Percentiles rank a stretch among this genome's conserved stretches.
These are phyloP conservation scores for Pseudonitzschia multistriata DNA, from an alignment of 108 stramenopile species.

Conservation along the genomic window DNA sequence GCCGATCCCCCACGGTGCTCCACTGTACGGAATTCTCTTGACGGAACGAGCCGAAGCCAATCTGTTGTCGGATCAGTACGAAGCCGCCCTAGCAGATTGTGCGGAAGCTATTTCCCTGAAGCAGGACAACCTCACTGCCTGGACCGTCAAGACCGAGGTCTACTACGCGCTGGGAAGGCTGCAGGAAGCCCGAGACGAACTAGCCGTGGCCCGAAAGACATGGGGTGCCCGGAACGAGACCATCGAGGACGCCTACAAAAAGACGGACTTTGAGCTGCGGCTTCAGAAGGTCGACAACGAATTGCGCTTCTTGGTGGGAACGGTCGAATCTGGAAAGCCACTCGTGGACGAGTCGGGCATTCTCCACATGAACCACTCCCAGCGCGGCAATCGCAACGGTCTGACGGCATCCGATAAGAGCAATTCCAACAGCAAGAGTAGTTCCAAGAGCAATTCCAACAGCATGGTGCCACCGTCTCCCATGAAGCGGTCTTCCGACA, in stretches of 20 bases:
- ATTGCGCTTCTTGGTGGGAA: conserved; percentile 27
- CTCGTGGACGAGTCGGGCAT: conserved; percentile 3
- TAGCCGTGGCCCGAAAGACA: conserved; percentile 35
- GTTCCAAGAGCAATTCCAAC: not conserved
- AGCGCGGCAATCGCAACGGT: not conserved
- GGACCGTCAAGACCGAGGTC: conserved; percentile 48
- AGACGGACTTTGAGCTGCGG: conserved; percentile 50
- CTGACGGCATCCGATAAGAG: not conserved
- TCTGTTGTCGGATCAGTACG: conserved; percentile 33
- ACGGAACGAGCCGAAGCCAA: conserved; percentile 52
- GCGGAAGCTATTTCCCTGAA: conserved; percentile 39
- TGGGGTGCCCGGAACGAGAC: conserved; percentile 49
- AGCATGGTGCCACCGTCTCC: not conserved
- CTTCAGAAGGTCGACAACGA: conserved; percentile 46
- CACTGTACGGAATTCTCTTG: conserved; percentile 36
- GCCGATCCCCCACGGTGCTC: conserved; percentile 28
- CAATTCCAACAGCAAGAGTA: not conserved
- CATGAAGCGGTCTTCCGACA: not conserved
- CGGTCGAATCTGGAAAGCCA: conserved; percentile 33
- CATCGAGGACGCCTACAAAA: conserved; percentile 49
- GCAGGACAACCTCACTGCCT: conserved; percentile 42
- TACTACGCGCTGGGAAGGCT: conserved; percentile 41
- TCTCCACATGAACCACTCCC: conserved; percentile 9
- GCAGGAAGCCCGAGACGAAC: conserved; percentile 47
- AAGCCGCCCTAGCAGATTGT: conserved; percentile 43